Conservation (phyloP, 2,329 filamentous ascomycete genomes). For the Colletotrichum sp. region DNA sequence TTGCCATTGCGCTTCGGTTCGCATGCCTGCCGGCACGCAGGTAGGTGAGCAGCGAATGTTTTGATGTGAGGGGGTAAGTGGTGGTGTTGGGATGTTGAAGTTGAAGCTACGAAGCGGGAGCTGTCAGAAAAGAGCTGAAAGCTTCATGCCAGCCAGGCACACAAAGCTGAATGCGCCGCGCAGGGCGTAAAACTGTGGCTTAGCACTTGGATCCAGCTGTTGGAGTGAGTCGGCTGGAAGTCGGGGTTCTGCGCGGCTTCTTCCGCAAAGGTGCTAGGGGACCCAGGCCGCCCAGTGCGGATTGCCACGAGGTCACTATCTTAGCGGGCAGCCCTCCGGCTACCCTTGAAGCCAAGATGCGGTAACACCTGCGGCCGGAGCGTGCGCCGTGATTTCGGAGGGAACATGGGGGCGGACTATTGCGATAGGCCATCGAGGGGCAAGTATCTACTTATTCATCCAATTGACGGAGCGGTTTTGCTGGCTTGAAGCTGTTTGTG, state of each 20-base stretch:
- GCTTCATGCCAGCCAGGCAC: neutral
- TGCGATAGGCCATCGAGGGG: neutral
- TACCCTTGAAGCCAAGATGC: neutral
- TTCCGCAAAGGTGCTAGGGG: neutral
- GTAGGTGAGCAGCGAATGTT: neutral
- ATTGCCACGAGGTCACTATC: neutral
- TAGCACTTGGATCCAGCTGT: neutral
- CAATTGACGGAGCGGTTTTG: neutral
- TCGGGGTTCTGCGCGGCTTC: neutral
- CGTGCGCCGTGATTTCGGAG: neutral
- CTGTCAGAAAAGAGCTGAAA: neutral
- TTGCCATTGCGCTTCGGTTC: slow-evolving; percentile 55
- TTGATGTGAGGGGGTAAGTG: neutral
- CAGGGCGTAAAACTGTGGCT: neutral
- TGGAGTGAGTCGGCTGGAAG: neutral
- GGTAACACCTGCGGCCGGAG: neutral
- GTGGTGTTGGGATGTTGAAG: neutral
- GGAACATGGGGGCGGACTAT: neutral
- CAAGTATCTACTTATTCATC: neutral
- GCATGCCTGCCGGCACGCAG: neutral
- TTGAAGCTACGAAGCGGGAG: neutral
- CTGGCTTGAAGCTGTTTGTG: neutral
- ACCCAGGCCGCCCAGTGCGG: neutral
- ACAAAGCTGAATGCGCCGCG: neutral
- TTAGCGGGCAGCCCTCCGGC: neutral